Base-by-base conservation (phyloP, 352 stramenopile genomes). In the Plasmopara viticola region DNA sequence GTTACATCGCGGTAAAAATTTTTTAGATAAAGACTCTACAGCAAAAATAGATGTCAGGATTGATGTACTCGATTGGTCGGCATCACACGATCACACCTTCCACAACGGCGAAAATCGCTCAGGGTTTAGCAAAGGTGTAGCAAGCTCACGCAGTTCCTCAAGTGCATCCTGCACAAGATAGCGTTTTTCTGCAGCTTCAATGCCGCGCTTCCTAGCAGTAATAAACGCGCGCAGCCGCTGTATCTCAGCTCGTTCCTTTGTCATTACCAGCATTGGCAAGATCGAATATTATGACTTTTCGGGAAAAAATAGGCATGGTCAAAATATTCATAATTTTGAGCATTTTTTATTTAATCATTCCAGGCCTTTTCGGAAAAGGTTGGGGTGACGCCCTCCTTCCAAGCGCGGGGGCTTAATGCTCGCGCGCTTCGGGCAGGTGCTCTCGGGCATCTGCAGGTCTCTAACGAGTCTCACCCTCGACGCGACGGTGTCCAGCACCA, bases 1-100 rank as follows among this genome's bases (percentile, higher is more conserved):
- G 63, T 51, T 12, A 87, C 60, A 2, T 87, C 76, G 5, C 77
- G 70, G 42, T 87, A 90, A 44, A 81, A 72, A 15, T 56, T 12
- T 14, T 79, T 68, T 28, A 86, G 14, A 39, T 78, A 90, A 34
- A 87, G 48, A 13, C 28, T 39, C 76, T 90, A 39, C 20, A 51
- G 12, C 7, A 39, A 14, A 2, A 33, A 35, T 40, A 5, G 39
- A 31, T 48, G 10, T 29, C 25, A 29, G 8, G 39, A 33, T 10
- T 29, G 43, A 49, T 28, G 51, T 48, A 7, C 41, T 13, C 45
- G 4, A 17, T 9, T 28, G 17, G 13, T 15, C 7, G 14, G 30
- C n/a, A 51, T 34, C 15, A 48, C 10, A 9, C 9, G 55, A n/a
- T 1, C 30, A 56, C 25, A 87, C 76, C 74, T 85, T 85, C 65